Evolutionary conservation across 768 basidiomycete genomes (phyloP).

Genomic region (Solioccasus polychromus): DNA sequence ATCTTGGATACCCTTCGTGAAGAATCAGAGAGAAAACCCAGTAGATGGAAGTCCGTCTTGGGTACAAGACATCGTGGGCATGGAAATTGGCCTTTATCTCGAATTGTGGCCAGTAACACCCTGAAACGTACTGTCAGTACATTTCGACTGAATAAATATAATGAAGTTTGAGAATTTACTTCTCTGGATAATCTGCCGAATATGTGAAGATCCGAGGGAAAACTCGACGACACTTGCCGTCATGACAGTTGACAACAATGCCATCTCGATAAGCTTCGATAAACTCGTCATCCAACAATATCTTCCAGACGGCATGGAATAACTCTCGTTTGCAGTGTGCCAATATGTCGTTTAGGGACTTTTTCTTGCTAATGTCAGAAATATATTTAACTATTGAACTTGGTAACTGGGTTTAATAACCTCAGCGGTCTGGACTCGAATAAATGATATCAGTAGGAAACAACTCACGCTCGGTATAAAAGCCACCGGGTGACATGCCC

Average conservation of each 20-base stretch:
- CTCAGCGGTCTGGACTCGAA: neutral
- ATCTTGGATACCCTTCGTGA: neutral
- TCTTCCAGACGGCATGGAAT: neutral
- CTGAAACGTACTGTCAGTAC: neutral
- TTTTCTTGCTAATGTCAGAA: neutral
- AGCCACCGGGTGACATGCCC: neutral
- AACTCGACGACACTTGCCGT: neutral
- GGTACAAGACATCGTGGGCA: constrained; percentile 28
- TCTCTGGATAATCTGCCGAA: constrained; percentile 3
- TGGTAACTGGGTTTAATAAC: constrained; percentile 2
- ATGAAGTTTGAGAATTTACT: neutral
- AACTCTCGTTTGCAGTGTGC: constrained; percentile 4
- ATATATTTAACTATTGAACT: neutral
- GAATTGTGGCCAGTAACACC: constrained; percentile 25
- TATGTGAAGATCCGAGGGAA: constrained; percentile 5
- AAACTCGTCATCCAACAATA: constrained; percentile 1
- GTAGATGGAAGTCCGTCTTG: constrained; percentile 10
- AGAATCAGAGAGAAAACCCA: constrained; percentile 1
- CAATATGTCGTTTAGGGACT: neutral
- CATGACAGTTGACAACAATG: neutral
- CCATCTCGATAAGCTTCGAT: constrained; percentile 1
- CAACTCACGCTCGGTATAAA: constrained; percentile 13
- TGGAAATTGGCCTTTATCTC: constrained; percentile 24
- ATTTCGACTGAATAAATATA: neutral
- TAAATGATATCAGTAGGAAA: neutral